A percentile compares a stretch with the other conserved stretches of the same genome.
Conservation (phyloP, 2,329 filamentous ascomycete species). For the Pseudopithomyces chartarum region DNA sequence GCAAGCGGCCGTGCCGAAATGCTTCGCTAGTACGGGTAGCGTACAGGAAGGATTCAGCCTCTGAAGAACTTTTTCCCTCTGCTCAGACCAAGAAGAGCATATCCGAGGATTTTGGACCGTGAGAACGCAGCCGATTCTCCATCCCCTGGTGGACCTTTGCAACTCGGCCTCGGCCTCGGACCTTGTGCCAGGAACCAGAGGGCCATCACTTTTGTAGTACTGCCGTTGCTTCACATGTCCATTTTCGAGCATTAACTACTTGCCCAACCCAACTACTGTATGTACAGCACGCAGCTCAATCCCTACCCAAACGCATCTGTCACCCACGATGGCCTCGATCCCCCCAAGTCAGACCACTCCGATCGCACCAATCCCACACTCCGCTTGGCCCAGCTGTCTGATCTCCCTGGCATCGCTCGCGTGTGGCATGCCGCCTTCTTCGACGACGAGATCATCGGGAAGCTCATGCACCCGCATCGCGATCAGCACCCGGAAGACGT, state of each 20-base stretch:
- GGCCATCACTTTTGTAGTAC: not conserved
- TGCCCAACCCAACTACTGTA: no score
- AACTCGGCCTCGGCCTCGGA: not conserved
- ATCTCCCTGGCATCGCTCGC: slow-evolving; percentile 26
- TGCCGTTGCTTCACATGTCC: not conserved
- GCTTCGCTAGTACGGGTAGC: not conserved
- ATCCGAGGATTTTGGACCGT: not conserved
- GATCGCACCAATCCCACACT: not conserved
- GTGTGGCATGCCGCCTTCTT: slow-evolving; percentile 36
- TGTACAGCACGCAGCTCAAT: not conserved
- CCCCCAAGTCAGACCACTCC: not conserved
- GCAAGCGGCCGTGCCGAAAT: not conserved
- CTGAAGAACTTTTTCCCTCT: not conserved
- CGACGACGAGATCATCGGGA: slow-evolving; percentile 39
- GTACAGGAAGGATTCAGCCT: slow-evolving; percentile 2
- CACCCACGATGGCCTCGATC: not conserved
- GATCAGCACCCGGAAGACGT: slow-evolving; percentile 32
- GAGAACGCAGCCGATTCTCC: not conserved
- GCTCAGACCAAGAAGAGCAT: not conserved
- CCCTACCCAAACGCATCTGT: no score
- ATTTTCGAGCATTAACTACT: not conserved
- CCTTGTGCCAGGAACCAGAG: not conserved
- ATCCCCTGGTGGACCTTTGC: not conserved
- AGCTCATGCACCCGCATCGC: slow-evolving; percentile 39
- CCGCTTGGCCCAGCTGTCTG: slow-evolving; percentile 19